Evolutionary conservation across 345 rosid genomes (phyloP), one percentile per base, ranked within the genome.

Genomic region (Physaria fendleri): DNA sequence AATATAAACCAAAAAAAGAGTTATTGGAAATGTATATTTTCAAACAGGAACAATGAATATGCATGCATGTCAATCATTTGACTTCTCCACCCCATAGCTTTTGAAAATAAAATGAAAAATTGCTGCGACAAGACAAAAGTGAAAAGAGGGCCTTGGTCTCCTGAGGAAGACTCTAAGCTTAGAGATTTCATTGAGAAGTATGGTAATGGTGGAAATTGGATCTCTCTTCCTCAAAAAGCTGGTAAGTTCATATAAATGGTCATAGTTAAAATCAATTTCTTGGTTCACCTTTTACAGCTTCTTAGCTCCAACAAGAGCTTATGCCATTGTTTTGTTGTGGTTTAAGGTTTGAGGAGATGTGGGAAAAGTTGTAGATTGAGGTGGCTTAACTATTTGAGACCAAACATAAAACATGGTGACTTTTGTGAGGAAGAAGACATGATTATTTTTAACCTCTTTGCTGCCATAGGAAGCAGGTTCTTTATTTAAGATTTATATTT

Each of bases 121-220:
- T 91, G 98, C 45, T 91, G 96, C 69, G 98, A 91, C 74, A 91
- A 91, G 66, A 89, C 95, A 33, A 91, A 82, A 69, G 96, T 85
- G 80, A 91, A 91, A 82, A 84, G 79, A 60, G 98, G 98, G 4
- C 98, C 98, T 59, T 91, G 98, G 98, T 87, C 96, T 16, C 85
- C 96, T 17, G 98, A 91, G 64, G 98, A 91, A 76, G 98, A 91
- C 63, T 69, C 84, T 5, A 91, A 87, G 78, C 96, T 91, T 24
- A 87, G 78, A 68, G 88, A 78, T 27, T 85, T 78, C 83, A 85
- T 91, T 1, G 87, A 87, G 66, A 91, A 79, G 55, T 62, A 68
- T 74, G 98, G 98, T 4, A 91, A 82, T 63, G 96, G 91, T 50
- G 92, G 98, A 12, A 91, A 91, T 47, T 91, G 98, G 98, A 91